A percentile compares a stretch with the other conserved stretches of the same genome.
These are phyloP conservation scores for Heterobasidion parviporum DNA, from an alignment of 1,284 basidiomycete genomes.

Conservation along the genomic window DNA sequence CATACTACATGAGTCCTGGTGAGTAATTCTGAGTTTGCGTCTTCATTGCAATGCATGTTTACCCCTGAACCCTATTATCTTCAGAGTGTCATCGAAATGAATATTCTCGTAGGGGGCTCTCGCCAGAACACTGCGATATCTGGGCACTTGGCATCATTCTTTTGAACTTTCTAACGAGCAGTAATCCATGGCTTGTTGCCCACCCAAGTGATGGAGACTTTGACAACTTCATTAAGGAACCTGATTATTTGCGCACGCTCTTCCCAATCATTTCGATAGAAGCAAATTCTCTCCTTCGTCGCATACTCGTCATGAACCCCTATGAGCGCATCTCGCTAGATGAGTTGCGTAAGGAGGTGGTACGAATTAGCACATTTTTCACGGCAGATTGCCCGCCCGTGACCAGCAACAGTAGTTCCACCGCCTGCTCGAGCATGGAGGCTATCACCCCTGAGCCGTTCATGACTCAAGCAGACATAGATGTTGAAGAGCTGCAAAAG, in stretches of 20 bases:
- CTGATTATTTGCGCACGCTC: neutral
- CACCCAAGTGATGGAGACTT: conserved; percentile 25
- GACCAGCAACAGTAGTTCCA: no score
- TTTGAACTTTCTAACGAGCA: conserved; percentile 75
- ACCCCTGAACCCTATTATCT: neutral
- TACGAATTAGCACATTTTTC: conserved; percentile 61
- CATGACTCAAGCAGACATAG: no score
- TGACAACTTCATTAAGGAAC: conserved; percentile 45
- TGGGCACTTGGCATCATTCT: conserved; percentile 66
- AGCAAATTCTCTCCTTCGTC: conserved; percentile 22
- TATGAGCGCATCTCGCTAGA: conserved; percentile 36
- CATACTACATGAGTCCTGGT: conserved; percentile 61
- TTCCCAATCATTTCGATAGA: conserved; percentile 31
- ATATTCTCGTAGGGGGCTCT: conserved; percentile 35
- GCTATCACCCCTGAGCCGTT: no score
- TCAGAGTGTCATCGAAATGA: conserved; percentile 21
- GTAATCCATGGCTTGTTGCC: conserved; percentile 84
- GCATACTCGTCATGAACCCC: neutral
- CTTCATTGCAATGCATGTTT: neutral
- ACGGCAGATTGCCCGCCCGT: conserved; percentile 29
- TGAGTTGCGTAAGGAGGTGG: conserved; percentile 53
- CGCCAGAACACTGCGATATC: conserved; percentile 75
- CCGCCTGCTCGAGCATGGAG: no score
- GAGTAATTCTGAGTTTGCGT: conserved; percentile 11
- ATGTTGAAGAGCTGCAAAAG: no score